Base-by-base conservation (phyloP, 1,284 basidiomycete species). In the Boletellus deceptivus region DNA sequence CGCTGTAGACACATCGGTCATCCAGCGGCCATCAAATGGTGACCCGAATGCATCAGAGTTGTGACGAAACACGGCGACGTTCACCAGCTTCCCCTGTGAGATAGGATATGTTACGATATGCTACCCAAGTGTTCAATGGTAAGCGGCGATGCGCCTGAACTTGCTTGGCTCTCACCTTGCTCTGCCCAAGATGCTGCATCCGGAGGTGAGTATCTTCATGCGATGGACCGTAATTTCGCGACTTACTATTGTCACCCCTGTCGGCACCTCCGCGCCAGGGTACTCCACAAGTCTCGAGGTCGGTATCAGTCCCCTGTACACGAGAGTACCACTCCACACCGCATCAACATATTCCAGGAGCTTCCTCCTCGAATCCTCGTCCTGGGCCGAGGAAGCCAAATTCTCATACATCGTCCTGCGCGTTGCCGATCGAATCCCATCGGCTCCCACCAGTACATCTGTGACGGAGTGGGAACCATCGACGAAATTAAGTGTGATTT, bases 71-170 rank as follows among this genome's bases (percentile, higher is more conserved):
- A 71, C 69, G 16, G 73, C 75, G 24, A 79, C 61, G 49, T 78
- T 81, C 50, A 80, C 60, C 11, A 71, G 50, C 7, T 54, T 60
- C 0, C 75, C 75, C 35, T 70, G 67, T 11, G 73, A 70, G 39
- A 80, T 67, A 0, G 76, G 73, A 59, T 74, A 79, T 4, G 70
- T 60, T 1, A 77, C 71, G 6, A 77, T 48, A 60, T 78, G 71
- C 77, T 78, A 50, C 6, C 29, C 10, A 14, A 6, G 10, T 3
- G 18, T 8, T 3, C 2, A 17, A 16, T 20, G 4, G 17, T 59
- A 33, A 54, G 46, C 42, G 10, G 11, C 6, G 17, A 25, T 33
- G 18, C 3, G 4, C 7, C 14, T 6, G 2, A 29, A 24, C 8
- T 29, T 58, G 33, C 31, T 7, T 36, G 0, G 4, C 3, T 73